Evolutionary conservation across 192 early-diverging fungal genomes (phyloP).

Genomic region (Rhizophagus sp.): DNA sequence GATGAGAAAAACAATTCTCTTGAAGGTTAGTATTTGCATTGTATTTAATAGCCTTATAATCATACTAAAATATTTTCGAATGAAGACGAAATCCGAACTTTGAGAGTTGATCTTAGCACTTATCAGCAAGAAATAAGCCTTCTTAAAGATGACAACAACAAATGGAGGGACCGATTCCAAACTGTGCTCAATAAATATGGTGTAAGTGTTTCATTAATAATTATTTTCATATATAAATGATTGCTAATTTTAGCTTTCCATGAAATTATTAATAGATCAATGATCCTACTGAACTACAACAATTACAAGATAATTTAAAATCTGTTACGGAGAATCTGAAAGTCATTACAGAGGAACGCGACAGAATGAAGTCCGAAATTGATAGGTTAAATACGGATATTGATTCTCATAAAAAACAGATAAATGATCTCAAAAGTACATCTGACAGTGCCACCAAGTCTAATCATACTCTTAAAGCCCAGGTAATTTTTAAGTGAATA

Average conservation of each 20-base stretch:
- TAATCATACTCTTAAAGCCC: neutral
- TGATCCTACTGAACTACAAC: conserved; percentile 10
- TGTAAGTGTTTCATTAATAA: neutral
- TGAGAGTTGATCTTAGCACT: neutral
- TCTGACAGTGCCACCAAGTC: neutral
- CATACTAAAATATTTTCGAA: neutral
- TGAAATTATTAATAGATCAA: neutral
- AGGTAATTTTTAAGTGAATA: neutral
- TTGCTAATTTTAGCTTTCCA: neutral
- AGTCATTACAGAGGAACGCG: neutral
- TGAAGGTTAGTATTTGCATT: neutral
- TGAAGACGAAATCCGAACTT: neutral
- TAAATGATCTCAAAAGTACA: neutral
- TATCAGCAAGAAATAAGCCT: neutral
- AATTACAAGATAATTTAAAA: conserved; percentile 13
- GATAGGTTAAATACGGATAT: neutral
- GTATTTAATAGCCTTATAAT: neutral
- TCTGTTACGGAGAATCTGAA: neutral
- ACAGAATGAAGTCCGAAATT: neutral
- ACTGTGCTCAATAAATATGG: conserved; percentile 4
- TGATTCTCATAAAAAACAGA: neutral
- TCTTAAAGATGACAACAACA: neutral
- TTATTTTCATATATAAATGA: neutral
- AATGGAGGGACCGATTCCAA: conserved; percentile 1
- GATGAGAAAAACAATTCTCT: conserved; percentile 2